Evolutionary conservation across 371 early-diverging fungal genomes (phyloP), one percentile per base, ranked within the genome.

Genomic region (Gilbertella persicaria): DNA sequence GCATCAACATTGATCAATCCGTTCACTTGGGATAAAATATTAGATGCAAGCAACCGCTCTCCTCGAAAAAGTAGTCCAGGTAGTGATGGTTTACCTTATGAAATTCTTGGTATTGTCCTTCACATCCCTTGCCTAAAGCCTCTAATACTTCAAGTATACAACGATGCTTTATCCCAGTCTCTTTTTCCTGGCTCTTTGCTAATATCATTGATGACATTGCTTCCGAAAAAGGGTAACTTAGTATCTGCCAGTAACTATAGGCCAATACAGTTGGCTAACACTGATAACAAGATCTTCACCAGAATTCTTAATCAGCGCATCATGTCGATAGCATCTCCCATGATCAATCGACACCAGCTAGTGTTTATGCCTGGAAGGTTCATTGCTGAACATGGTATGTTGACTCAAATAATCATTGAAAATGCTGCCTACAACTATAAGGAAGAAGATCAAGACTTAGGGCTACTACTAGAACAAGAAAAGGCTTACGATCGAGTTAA

Each of bases 181-280:
- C 10, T 26, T 4, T 62, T 60, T 28, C 67, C 65, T 19, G 5
- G 5, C 0, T 53, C 60, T 0, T 73, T 66, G 73, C 25, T n/a
- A 3, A 10, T 53, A 0, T 68, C 67, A 8, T 37, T 44, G 26
- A 47, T 68, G 43, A 36, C 50, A 3, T 41, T 71, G 0, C 50
- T 67, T 16, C 49, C 44, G 43, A 64, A 65, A 40, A 60, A 53
- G 24, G 62, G 62, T 2, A 53, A 58, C 9, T 14, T 52, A 1
- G n/a, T 26, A 4, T 33, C 9, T 2, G 28, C 62, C 24, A 42
- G 36, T 1, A 67, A 60, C 47, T 67, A 62, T 59, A n/a, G 62
- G 4, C 67, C 62, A 12, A 55, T 67, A 0, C 45, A 45, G 8
- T 39, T 53, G n/a, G 45, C 45, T 13, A 53, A 53, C 29, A 10